Evolutionary conservation across 2,329 filamentous ascomycete genomes (phyloP), one percentile per base, ranked within the genome.

Genomic region (Cercospora brassicicola): DNA sequence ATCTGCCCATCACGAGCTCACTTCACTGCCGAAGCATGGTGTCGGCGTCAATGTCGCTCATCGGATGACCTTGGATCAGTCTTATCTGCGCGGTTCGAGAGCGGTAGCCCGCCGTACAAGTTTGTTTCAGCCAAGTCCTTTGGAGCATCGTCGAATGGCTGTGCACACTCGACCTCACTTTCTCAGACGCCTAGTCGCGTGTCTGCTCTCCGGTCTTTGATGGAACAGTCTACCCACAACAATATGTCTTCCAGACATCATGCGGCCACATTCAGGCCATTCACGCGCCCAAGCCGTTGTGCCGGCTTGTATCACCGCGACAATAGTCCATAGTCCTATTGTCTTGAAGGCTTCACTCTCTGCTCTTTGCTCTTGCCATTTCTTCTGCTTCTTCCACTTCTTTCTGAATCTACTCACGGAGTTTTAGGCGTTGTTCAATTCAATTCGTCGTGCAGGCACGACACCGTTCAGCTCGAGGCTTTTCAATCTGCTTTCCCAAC

Each of bases 41-140:
- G 36, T 39, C 36, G 36, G 36, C 36, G 36, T 39, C 36, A 39
- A n/a, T 39, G 36, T 39, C 36, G 36, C 36, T 39, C 36, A n/a
- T 39, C 36, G 36, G 36, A 39, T 39, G 36, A 39, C 36, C 36
- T n/a, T 15, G 13, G 13, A 13, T n/a, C 36, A n/a, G 36, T 31
- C 23, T 56, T 15, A 7, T 56, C 53, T 56, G 23, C 26, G 26
- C 23, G 53, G 53, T 31, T 28, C 53, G 26, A 56, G 26, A 8
- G 23, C 26, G 15, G 26, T 13, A 18, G 31, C 59, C 28, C 36
- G 33, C 33, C 33, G 13, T 6, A n/a, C 56, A 10, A 8, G 1
- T 45, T 28, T 61, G 59, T 61, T 61, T 61, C 59, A 61, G 59
- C 59, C 59, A 61, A 61, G 59, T 36, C 59, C 36, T 10, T 3